Evolutionary conservation across 2,329 filamentous ascomycete species (phyloP).

Genomic region (Sporothrix euskadiensis): DNA sequence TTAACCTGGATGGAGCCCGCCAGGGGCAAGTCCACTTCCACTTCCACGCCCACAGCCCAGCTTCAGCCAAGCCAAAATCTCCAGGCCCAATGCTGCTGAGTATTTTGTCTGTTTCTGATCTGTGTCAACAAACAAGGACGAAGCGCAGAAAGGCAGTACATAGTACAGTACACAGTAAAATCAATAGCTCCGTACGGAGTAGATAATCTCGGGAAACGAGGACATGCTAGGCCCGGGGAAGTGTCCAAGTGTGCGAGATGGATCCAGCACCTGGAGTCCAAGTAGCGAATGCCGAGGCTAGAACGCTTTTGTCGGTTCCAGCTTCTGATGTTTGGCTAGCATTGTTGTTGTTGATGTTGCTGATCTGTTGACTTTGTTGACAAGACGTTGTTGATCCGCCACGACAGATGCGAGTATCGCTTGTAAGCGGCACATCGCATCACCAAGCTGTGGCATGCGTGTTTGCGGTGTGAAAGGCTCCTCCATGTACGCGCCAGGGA

Average conservation of each 20-base stretch:
- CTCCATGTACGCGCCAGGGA: not conserved
- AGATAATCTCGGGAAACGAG: not conserved
- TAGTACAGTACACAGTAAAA: not conserved
- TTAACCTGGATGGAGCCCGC: not conserved
- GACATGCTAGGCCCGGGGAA: not conserved
- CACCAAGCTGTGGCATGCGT: not conserved
- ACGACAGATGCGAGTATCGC: not conserved
- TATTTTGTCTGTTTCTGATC: not conserved
- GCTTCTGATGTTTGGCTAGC: constrained; percentile 13
- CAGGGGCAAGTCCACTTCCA: not conserved
- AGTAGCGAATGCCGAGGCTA: constrained; percentile 21
- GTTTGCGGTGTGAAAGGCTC: not conserved
- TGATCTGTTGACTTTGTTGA: not conserved
- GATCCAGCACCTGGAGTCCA: not conserved
- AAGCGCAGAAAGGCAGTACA: not conserved
- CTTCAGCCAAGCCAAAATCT: not conserved
- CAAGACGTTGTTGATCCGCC: not conserved
- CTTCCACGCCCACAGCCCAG: not conserved
- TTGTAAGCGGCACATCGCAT: not conserved
- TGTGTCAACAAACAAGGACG: constrained; percentile 9
- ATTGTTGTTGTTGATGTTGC: not conserved
- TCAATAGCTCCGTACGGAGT: too few species aligned
- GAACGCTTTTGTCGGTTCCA: not conserved
- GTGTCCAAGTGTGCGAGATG: not conserved
- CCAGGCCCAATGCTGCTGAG: not conserved